Percentiles rank a stretch among this genome's conserved stretches.
Evolutionary conservation across 768 basidiomycete genomes (phyloP).

Genomic region (Xerocomellus intermedius): DNA sequence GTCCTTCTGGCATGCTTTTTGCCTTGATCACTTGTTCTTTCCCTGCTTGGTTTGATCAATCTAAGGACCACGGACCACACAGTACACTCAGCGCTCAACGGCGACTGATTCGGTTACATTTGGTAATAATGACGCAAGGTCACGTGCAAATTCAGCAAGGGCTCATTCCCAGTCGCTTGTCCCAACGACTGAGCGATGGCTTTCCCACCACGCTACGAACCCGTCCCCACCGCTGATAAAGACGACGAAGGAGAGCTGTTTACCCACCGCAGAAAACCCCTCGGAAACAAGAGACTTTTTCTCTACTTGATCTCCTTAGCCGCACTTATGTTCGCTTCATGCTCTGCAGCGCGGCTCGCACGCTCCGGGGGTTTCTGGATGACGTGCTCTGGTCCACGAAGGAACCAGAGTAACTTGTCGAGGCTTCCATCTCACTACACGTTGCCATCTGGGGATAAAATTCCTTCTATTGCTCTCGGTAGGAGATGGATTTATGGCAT

Average conservation of each 20-base stretch:
- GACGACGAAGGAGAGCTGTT: constrained; percentile 8
- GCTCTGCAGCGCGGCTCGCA: constrained; percentile 20
- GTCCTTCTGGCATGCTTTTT: too few relatives aligned
- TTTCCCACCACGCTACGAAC: constrained; percentile 27
- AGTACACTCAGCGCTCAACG: too few relatives aligned
- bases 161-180: not conserved
- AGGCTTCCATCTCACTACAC: constrained; percentile 48
- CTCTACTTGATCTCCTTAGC: constrained; percentile 20
- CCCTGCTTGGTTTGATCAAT: too few relatives aligned
- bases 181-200: constrained; percentile 11
- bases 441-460: constrained; percentile 64
- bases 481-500: constrained; percentile 4
- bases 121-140: not conserved
- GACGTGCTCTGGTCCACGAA: constrained; percentile 18
- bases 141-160: not conserved
- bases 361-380: constrained; percentile 21
- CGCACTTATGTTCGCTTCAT: constrained; percentile 23
- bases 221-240: constrained; percentile 19
- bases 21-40: too few relatives aligned
- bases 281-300: constrained; percentile 23
- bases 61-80: too few relatives aligned
- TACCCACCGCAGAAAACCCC: not conserved
- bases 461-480: constrained; percentile 69
- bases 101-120: not conserved
- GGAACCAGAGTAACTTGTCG: constrained; percentile 21